A percentile compares a stretch with the other conserved stretches of the same genome.
Evolutionary conservation across 106 monocot genomes (phyloP).

Genomic region (Hemerocallis citrina): DNA sequence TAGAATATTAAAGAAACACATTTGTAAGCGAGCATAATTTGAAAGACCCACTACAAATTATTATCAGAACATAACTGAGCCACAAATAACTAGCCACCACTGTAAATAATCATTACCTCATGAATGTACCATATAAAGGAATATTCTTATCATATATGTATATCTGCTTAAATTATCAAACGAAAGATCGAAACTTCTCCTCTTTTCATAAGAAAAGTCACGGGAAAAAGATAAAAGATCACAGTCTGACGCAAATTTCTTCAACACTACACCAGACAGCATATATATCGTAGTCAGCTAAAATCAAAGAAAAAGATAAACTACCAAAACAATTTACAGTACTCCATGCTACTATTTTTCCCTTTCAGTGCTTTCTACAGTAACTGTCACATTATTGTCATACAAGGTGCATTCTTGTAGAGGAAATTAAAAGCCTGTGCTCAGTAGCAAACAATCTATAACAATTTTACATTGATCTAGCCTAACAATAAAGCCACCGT

Average conservation of each 20-base stretch:
- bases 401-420: too few species aligned
- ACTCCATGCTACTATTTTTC: background rate
- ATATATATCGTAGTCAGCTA: background rate
- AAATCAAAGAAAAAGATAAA: background rate
- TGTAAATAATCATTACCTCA: too few species aligned
- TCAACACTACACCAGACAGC: background rate
- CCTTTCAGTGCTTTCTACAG: background rate
- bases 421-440: too few species aligned
- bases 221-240: background rate
- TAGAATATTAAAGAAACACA: background rate
- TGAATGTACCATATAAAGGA: background rate
- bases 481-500: too few species aligned
- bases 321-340: background rate
- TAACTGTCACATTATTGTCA: background rate
- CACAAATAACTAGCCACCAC: too few species aligned
- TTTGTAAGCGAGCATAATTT: background rate
- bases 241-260: background rate
- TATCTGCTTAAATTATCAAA: background rate
- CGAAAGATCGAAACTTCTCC: background rate
- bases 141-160: background rate
- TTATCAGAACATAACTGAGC: background rate
- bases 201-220: too few species aligned
- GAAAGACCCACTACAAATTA: background rate
- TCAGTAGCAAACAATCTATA: too few species aligned
- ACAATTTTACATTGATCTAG: too few species aligned